Percentiles rank a stretch among this genome's conserved stretches.
These are phyloP conservation scores for Phaeoacremonium minimum DNA, from an alignment of 2,329 filamentous ascomycete genomes.

Conservation along the genomic window DNA sequence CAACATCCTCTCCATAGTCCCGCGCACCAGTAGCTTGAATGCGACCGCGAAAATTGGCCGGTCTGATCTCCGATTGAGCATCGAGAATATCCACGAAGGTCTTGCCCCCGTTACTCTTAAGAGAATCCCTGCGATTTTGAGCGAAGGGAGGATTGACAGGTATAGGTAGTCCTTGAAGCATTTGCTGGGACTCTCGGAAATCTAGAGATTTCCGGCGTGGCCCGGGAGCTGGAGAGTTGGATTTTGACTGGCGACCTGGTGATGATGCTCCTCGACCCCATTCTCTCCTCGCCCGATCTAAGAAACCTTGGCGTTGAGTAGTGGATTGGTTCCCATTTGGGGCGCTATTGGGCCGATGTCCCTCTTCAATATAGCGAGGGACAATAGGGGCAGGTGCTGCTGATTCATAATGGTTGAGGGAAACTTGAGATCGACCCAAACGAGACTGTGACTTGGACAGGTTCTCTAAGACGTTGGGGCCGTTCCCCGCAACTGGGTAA, in stretches of 20 bases:
- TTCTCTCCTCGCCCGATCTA: too few species aligned
- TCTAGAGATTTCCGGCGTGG: too few species aligned
- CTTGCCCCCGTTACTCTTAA: conserved; percentile 21
- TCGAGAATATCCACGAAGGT: conserved; percentile 52
- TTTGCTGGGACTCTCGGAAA: conserved; percentile 1
- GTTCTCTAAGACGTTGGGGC: conserved; percentile 27
- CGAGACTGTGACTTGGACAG: conserved; percentile 27
- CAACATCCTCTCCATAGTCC: conserved; percentile 62
- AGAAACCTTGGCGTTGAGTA: too few species aligned
- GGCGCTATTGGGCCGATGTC: too few species aligned
- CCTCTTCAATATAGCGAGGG: conserved; percentile 20
- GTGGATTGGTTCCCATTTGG: too few species aligned
- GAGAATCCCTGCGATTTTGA: conserved; percentile 24
- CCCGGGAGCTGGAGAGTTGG: too few species aligned
- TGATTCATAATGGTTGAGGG: conserved; percentile 10
- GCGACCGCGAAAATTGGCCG: conserved; percentile 42
- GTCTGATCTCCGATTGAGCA: conserved; percentile 47
- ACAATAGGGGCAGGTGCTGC: conserved; percentile 23
- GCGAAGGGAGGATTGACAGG: conserved; percentile 13
- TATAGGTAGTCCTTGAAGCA: conserved; percentile 4
- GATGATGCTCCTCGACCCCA: too few species aligned
- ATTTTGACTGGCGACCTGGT: too few species aligned
- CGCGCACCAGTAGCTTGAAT: conserved; percentile 44
- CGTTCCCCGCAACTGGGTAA: conserved; percentile 35
- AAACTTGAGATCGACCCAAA: conserved; percentile 9